Percentiles rank a stretch among this genome's conserved stretches.
Conservation (phyloP, 306 rosid genomes). For the Medicago lupulina region DNA sequence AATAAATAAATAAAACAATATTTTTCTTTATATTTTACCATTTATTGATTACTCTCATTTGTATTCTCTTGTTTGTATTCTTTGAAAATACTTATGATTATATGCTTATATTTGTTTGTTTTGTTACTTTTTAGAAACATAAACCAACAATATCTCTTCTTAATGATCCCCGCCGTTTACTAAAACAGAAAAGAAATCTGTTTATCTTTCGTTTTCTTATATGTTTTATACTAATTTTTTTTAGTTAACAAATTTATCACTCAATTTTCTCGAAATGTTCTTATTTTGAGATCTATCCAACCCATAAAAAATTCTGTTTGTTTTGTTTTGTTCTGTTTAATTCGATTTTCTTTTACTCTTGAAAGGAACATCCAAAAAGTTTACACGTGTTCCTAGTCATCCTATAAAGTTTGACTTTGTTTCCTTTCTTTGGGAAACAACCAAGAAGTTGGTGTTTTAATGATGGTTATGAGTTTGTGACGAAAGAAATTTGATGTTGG, state of each 20-base stretch:
- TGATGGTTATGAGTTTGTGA: not conserved
- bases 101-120: conserved; percentile 7
- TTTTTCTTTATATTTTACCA: not conserved
- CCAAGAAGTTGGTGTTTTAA: not conserved
- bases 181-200: not conserved
- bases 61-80: not conserved
- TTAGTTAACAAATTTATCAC: not conserved
- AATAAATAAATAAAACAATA: too few species aligned
- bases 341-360: not conserved
- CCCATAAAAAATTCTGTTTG: not conserved
- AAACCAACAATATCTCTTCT: conserved; percentile 26
- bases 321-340: conserved; percentile 1
- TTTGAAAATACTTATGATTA: not conserved
- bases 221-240: not conserved
- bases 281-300: not conserved
- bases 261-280: not conserved
- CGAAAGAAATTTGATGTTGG: conserved; percentile 19
- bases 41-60: not conserved
- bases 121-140: not conserved
- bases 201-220: not conserved
- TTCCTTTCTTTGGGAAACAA: conserved; percentile 18
- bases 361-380: not conserved
- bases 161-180: conserved; percentile 3
- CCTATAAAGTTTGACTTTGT: conserved; percentile 37
- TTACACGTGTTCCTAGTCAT: conserved; percentile 8